Evolutionary conservation across 1,284 basidiomycete genomes (phyloP).

Genomic region (Irpex rosettiformis): DNA sequence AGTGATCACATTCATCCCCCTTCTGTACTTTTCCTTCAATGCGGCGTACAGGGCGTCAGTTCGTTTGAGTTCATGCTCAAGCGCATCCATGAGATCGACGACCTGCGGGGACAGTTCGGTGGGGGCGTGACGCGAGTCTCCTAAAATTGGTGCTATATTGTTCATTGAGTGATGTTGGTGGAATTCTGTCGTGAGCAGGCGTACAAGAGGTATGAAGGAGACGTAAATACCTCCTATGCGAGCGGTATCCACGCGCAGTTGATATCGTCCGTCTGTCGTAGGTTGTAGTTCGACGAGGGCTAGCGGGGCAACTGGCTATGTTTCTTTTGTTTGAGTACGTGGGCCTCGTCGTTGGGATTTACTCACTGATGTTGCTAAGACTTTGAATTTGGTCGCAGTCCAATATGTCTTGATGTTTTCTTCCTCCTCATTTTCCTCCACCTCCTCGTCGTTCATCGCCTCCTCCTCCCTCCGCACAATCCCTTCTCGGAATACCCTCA

Average conservation of each 20-base stretch:
- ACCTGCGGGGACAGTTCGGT: slow-evolving; percentile 27
- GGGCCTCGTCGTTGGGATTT: background rate
- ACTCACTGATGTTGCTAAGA: slow-evolving; percentile 59
- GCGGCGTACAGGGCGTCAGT: background rate
- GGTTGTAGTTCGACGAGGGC: slow-evolving; percentile 55
- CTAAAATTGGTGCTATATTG: slow-evolving; percentile 57
- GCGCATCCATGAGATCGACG: slow-evolving; percentile 11
- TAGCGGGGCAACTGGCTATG: slow-evolving; percentile 45
- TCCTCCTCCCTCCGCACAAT: background rate
- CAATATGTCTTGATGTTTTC: too few species aligned
- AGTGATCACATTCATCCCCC: too few species aligned
- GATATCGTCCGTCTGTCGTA: slow-evolving; percentile 66
- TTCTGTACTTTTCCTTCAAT: background rate
- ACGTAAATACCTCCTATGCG: slow-evolving; percentile 40
- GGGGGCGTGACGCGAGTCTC: slow-evolving; percentile 49
- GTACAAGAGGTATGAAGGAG: background rate
- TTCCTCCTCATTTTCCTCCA: too few species aligned
- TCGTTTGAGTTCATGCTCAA: background rate
- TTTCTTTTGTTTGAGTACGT: background rate
- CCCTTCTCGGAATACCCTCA: slow-evolving; percentile 26
- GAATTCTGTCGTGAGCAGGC: background rate
- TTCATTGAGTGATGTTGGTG: slow-evolving; percentile 8
- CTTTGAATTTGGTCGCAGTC: too few species aligned
- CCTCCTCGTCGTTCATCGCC: slow-evolving; percentile 52
- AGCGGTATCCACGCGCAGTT: slow-evolving; percentile 65